A percentile compares a stretch with the other conserved stretches of the same genome.
Conservation (phyloP, 768 basidiomycete species). For the Phaffia tasmanica region DNA sequence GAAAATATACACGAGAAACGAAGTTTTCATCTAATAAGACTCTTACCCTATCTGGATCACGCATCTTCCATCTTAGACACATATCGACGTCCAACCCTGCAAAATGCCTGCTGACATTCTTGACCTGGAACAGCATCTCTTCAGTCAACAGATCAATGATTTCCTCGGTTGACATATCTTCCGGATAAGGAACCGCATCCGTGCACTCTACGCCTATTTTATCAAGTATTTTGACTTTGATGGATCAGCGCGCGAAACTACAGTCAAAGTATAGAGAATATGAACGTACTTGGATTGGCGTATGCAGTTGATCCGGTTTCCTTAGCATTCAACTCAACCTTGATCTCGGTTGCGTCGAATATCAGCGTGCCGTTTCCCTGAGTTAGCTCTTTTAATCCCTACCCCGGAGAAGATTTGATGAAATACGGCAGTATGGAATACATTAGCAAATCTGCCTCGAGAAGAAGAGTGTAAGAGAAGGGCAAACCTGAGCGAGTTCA, state of each 20-base stretch:
- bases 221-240: not conserved
- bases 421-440: too few relatives aligned
- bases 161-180: not conserved
- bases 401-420: not conserved
- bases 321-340: not conserved
- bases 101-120: conserved; percentile 7
- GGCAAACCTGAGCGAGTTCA: conserved; percentile 4
- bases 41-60: not conserved
- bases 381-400: conserved; percentile 3
- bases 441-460: too few relatives aligned
- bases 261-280: not conserved
- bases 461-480: not conserved
- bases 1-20: too few relatives aligned
- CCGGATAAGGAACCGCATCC: conserved; percentile 9
- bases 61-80: conserved; percentile 17
- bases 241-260: not conserved
- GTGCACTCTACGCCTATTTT: conserved; percentile 18
- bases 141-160: conserved; percentile 4
- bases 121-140: conserved; percentile 3
- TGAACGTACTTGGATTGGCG: not conserved
- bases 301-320: conserved; percentile 11
- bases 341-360: not conserved
- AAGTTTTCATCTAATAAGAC: too few relatives aligned
- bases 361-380: conserved; percentile 16
- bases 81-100: conserved; percentile 1